Evolutionary conservation across 1,139 yeast genomes (phyloP), one percentile per base, ranked within the genome.

Genomic region (Hemisphaericaspora xylanilytica): DNA sequence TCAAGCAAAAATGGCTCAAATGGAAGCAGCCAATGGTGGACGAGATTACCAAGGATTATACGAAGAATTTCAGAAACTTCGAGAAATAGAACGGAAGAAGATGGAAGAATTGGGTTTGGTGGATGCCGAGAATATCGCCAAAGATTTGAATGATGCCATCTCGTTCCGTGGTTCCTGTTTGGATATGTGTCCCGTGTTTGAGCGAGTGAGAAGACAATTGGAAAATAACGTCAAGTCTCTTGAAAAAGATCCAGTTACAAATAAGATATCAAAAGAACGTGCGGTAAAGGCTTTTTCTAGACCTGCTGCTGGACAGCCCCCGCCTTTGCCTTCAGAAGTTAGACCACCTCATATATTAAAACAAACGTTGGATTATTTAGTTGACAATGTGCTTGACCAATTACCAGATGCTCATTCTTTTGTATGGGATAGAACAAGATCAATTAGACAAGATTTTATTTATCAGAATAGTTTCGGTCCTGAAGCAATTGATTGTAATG

Each of bases 251-350:
- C 76, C 81, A 0, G 45, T 35, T 0, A 76, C 85, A 1, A 81
- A 82, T n/a, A 73, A 67, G 45, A 85, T 89, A 2, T 74, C 90
- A 0, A 61, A 77, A 30, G 57, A 59, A 2, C 70, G 72, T 34
- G 97, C 97, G 0, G 78, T 94, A 6, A 94, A 94, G 61, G 96
- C 96, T 2, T 94, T 92, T 58, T 86, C 96, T 25, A 71, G 99
- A 50, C 97, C 99, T 0, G 96, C 96, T 9, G 97, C 98, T 1
- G 98, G 98, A 9, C 97, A 94, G 51, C 96, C 97, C 1, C 97
- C 97, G 4, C 96, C 97, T 3, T 66, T 94, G 41, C 99, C 98
- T 0, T 88, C 97, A 0, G 98, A 94, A 58, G 99, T 94, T 2
- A 73, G 99, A 47, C 96, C 98, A 1, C 98, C 99, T 0, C 75